Conservation (phyloP, 2,329 filamentous ascomycete genomes). For the Fusarium tricinctum region DNA sequence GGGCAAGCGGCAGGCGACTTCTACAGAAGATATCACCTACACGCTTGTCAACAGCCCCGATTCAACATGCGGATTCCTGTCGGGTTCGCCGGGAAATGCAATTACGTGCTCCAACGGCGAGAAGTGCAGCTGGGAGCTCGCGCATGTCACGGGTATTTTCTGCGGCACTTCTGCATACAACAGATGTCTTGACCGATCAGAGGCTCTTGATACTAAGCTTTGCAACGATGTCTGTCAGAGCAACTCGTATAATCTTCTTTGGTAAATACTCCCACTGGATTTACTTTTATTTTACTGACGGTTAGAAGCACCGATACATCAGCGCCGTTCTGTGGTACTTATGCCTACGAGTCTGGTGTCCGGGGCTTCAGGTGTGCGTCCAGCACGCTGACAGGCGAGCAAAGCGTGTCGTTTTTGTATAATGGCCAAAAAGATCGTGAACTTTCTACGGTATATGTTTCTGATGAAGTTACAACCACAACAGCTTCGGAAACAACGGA, state of each 20-base stretch:
- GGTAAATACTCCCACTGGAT: not conserved
- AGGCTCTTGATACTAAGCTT: slow-evolving; percentile 3
- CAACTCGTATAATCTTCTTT: slow-evolving; percentile 34
- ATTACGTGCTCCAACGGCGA: slow-evolving; percentile 30
- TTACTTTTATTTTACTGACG: fast-evolving
- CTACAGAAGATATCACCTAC: not conserved
- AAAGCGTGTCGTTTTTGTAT: slow-evolving; percentile 30
- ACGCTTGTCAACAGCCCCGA: slow-evolving; percentile 27
- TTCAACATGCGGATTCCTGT: slow-evolving; percentile 33
- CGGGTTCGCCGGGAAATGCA: slow-evolving; percentile 32
- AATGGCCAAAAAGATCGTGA: slow-evolving; percentile 4
- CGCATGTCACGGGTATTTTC: not conserved
- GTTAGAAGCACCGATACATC: slow-evolving; percentile 16
- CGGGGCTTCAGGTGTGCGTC: slow-evolving; percentile 31
- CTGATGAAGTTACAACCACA: not conserved
- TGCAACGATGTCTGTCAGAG: slow-evolving; percentile 38
- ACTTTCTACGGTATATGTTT: slow-evolving; percentile 7
- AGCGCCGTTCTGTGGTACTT: slow-evolving; percentile 33
- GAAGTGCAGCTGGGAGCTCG: slow-evolving; percentile 26
- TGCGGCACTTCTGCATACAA: slow-evolving; percentile 12
- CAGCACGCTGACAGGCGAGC: not conserved
- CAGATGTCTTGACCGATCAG: slow-evolving; percentile 1
- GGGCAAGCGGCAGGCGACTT: slow-evolving; percentile 16
- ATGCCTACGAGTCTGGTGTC: slow-evolving; percentile 23
- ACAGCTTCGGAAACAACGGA: not conserved